Conservation (phyloP, 805 yeast species). For the Barnettozyma vustinii region DNA sequence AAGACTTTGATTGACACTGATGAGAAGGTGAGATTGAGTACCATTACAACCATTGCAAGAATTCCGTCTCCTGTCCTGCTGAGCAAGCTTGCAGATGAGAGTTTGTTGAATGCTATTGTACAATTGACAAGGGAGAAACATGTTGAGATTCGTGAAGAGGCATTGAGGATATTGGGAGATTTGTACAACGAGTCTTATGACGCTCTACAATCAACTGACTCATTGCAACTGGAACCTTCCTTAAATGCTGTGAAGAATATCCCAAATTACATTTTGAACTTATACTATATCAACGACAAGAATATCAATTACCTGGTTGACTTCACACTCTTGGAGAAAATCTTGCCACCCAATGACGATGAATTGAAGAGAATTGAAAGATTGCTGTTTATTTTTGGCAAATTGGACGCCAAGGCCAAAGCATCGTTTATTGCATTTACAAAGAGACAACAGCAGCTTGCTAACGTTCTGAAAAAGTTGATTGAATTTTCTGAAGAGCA, state of each 20-base stretch:
- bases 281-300: constrained; percentile 69
- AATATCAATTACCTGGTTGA: constrained; percentile 66
- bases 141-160: constrained; percentile 53
- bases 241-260: constrained; percentile 35
- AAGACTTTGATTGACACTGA: constrained; percentile 73
- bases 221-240: background rate
- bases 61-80: constrained; percentile 44
- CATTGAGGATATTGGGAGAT: constrained; percentile 48
- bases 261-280: constrained; percentile 60
- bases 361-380: constrained; percentile 45
- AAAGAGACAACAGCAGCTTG: constrained; percentile 59
- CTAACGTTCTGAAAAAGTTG: constrained; percentile 45
- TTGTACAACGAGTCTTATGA: constrained; percentile 45
- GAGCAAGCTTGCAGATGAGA: constrained; percentile 38
- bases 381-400: constrained; percentile 41
- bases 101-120: constrained; percentile 48
- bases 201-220: constrained; percentile 18
- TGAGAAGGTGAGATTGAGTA: constrained; percentile 60
- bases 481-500: constrained; percentile 44
- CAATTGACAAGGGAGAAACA: constrained; percentile 71
- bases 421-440: constrained; percentile 65
- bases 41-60: constrained; percentile 47
- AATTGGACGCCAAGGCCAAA: constrained; percentile 51
- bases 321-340: constrained; percentile 46
- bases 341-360: constrained; percentile 51